Evolutionary conservation across 2,329 filamentous ascomycete species (phyloP), one percentile per base, ranked within the genome.

Genomic region (Cladophialophora psammophila): DNA sequence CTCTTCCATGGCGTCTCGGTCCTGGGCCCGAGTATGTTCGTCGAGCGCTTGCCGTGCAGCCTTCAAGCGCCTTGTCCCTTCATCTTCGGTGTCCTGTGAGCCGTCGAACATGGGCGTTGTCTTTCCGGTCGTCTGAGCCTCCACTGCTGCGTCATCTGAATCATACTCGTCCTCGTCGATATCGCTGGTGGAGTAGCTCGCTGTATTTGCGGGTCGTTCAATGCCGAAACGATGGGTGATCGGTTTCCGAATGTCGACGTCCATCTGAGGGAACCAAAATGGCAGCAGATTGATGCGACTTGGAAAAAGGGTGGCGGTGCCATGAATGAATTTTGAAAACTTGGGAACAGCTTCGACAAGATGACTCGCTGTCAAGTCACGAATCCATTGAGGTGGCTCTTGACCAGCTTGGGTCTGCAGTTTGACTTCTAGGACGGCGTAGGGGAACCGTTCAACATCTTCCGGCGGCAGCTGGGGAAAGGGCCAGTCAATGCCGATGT

Each of bases 261-360:
- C 90, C 95, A 99, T 99, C 80, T 99, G 95, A 0, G 95, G 95
- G 84, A 94, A 92, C 95, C 95, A 99, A 83, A 92, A 99, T 0
- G 95, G 95, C 5, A 99, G 84, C 12, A 99, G 85, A 56, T 97
- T 84, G 79, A 99, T 99, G 63, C 91, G 88, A 53, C 89, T 86
- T 0, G 94, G 94, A 78, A 97, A 96, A 54, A 99, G 81, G 10
- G 88, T 91, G 9, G 94, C 94, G 1, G 90, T 93, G 66, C 95
- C 95, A 78, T 99, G 95, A 66, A 99, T 98, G 78, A 98, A 99
- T 81, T 99, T 99, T 76, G 93, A 97, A 80, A 98, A 99, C 77
- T 99, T 99, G 69, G 95, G 95, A 2, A 99, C 94, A n/a, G 95
- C 94, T 81, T 99, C 95, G 1, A 99, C 95, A 15, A 99, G 85